Conservation (phyloP, 2,329 filamentous ascomycete species). For the Epichloe brachyelytri region DNA sequence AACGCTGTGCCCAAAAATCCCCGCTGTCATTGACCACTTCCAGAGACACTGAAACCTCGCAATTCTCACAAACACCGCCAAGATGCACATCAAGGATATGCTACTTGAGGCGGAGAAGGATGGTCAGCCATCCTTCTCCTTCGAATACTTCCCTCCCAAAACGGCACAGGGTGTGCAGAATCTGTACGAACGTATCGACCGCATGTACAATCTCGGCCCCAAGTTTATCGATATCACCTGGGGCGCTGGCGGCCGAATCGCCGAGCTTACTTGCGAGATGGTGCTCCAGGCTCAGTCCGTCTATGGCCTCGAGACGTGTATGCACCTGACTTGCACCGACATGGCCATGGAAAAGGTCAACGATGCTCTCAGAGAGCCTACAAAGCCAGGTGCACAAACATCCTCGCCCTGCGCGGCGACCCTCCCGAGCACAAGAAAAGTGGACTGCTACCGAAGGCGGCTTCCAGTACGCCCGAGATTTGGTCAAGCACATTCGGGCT, state of each 20-base stretch:
- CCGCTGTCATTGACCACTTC: too few species aligned
- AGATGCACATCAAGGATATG: conserved; percentile 93
- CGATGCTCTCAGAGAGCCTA: conserved; percentile 79
- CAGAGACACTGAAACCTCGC: neutral
- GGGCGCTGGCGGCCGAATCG: conserved; percentile 87
- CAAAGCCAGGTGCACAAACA: conserved; percentile 93
- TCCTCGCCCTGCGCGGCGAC: conserved; percentile 83
- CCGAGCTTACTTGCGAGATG: conserved; percentile 93
- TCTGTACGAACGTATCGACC: conserved; percentile 97
- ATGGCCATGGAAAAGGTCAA: conserved; percentile 93
- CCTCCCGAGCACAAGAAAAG: conserved; percentile 82
- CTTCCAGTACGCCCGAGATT: conserved; percentile 84
- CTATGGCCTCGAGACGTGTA: conserved; percentile 94
- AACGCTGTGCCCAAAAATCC: neutral
- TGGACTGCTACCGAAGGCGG: conserved; percentile 81
- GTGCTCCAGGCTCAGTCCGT: conserved; percentile 89
- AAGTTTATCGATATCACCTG: conserved; percentile 98
- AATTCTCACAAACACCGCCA: conserved; percentile 20
- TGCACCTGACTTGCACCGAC: conserved; percentile 97
- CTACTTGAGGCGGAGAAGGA: conserved; percentile 68
- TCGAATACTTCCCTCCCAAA: conserved; percentile 98
- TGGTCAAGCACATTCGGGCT: conserved; percentile 71
- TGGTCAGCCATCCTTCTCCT: conserved; percentile 83
- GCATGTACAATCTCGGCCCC: conserved; percentile 89
- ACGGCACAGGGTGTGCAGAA: conserved; percentile 97